Evolutionary conservation across 345 rosid genomes (phyloP), one percentile per base, ranked within the genome.

Genomic region (Brassica nigra): DNA sequence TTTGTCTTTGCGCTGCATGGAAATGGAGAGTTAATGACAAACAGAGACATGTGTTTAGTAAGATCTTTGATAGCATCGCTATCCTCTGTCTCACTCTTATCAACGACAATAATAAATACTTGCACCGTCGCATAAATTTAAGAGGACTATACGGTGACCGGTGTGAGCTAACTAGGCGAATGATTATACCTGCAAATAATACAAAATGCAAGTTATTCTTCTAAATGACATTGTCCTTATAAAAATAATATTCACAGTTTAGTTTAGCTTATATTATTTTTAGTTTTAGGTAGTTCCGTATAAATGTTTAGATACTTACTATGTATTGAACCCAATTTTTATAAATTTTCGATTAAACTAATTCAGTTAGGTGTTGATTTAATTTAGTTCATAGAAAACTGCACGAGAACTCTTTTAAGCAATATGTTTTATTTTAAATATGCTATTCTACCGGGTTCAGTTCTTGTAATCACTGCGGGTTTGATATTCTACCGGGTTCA

Each of bases 11-110:
- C 47, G 7, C 65, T 65, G 66, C 67, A 71, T 71, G 76, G 58
- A 54, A 54, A 65, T 37, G 28, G 59, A 55, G 44, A 71, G 71
- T 78, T 71, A 71, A 71, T 64, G 42, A 64, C 31, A 14, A 72
- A 72, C 47, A 78, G 67, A 39, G 76, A 65, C 72, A 71, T 65
- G 81, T 78, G 81, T 55, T 78, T 64, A 70, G 70, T 15, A 71
- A 49, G 76, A 71, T 65, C 81, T 72, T 78, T 78, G 36, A 62
- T 72, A 66, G 49, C 77, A 71, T 72, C 73, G 73, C 52, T 78
- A 66, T 78, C 77, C 23, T 63, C 18, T 78, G 72, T 59, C 20
- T 49, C 36, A 6, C 62, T 68, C 36, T 49, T 63, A 30, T 77
- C 66, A 20, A 78, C 68, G 77, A 66, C 68, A 78, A 10, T 71